Evolutionary conservation across 1,284 basidiomycete species (phyloP), one percentile per base, ranked within the genome.

Genomic region (Leccinum huronense): DNA sequence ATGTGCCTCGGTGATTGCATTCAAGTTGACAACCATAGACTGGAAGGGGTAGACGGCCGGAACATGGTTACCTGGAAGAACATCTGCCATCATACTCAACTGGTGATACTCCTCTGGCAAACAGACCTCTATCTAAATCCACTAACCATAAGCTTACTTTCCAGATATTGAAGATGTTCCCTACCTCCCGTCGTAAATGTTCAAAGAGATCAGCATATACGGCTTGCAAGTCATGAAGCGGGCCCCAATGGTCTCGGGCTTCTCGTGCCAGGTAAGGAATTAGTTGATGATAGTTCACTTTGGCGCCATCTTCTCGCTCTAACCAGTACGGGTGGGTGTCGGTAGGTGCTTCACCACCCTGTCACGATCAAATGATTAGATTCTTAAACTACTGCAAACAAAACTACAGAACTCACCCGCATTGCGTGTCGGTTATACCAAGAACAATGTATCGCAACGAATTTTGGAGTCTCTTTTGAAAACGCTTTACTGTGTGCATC

Each of bases 1-100:
- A 40, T 67, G 64, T 14, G 55, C 61, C 13, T 63, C 53, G 3
- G 66, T 63, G 4, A n/a, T 14, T 2, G 65, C 54, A 54, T 67
- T 65, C 23, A 67, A n/a, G 55, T 65, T 67, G 34, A 65, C 5
- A 5, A 65, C 66, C 3, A 65, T 14, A 3, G 64, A 59, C 31
- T 57, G 33, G 9, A 67, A 67, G 2, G 66, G 64, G n/a, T 56
- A 56, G 10, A 36, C 33, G 0, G 53, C 14, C 3, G 53, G 30
- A 8, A 36, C 33, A 5, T n/a, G 3, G 7, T 36, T 3, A 2
- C 33, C 31, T 23, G 55, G 55, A 9, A 56, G 33, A 19, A 36
- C 13, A 11, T 56, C 55, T 3, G 55, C 55, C 27, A 31, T 16
- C 3, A n/a, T 13, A 14, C 27, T 16, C 27, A 55, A 31, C 14